Base-by-base conservation (phyloP, 371 early-diverging fungal species). In the Rhizopus sp. region DNA sequence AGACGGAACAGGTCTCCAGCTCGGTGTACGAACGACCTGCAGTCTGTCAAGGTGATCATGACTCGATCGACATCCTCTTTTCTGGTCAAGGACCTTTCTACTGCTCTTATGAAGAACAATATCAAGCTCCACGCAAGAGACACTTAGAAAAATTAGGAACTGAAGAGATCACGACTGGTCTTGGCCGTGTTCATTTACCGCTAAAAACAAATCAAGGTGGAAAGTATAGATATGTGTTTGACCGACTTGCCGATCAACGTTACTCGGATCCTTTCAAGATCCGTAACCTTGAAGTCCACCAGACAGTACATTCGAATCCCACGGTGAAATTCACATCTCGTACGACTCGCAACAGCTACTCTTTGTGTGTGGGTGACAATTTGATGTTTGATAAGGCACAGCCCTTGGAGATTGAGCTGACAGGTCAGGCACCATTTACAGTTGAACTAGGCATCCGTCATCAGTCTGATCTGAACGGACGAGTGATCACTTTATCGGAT, bases 371-470 rank as follows among this genome's bases (percentile, higher is more conserved):
- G n/a, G 80, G 77, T 7, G 72, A 77, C 13, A 53, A 63, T 2
- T 52, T 80, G 7, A 53, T 50, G 3, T 66, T 63, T 1, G 40
- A 65, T 29, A 71, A 76, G 13, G 60, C 68, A 55, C 58, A 62
- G 9, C 62, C 74, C 4, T 59, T 78, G 7, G 59, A 59, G 53
- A 29, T 82, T 7, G 74, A 78, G 23, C 53, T 78, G 23, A 61
- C 65, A 8, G 83, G 83, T 33, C 59, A 66, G 7, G 69, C 83
- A n/a, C 80, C 83, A 4, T 82, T 77, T 61, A 55, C 66, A 37
- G 63, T 78, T 1, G 62, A 67, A 13, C 44, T 82, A 0, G 69
- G 72, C 32, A 49, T 80, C 7, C 71, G 65, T 41, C 75, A 73
- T 49, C 62, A 75, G 35, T 69, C 72, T 12, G 68, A 72, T 42